Evolutionary conservation across 495 filamentous ascomycete species (phyloP).

Genomic region (Aspergillus sclerotioniger): DNA sequence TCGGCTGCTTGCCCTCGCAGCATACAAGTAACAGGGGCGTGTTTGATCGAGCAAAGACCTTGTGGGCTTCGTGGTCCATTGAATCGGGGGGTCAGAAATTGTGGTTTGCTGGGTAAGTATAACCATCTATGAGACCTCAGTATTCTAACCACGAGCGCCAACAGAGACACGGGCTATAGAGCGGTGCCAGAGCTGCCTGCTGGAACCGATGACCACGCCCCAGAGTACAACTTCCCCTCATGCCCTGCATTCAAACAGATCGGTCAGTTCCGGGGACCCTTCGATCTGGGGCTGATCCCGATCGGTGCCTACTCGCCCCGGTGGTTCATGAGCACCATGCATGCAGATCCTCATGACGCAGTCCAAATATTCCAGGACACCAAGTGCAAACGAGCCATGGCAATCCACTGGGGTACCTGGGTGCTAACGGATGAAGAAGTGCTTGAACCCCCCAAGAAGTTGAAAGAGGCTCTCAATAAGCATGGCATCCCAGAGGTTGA

Average conservation of each 20-base stretch:
- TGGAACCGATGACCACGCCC: constrained; percentile 68
- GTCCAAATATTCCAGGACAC: constrained; percentile 92
- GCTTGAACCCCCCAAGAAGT: constrained; percentile 73
- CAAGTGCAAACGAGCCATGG: constrained; percentile 77
- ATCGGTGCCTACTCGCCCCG: constrained; percentile 91
- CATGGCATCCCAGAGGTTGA: constrained; percentile 71
- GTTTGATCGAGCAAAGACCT: constrained; percentile 68
- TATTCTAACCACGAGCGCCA: constrained; percentile 11
- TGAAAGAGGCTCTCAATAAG: constrained; percentile 71
- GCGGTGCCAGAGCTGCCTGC: constrained; percentile 68
- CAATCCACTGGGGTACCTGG: constrained; percentile 95
- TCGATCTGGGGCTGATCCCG: constrained; percentile 91
- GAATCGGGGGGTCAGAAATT: constrained; percentile 58
- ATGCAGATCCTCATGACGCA: constrained; percentile 83
- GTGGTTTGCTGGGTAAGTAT: constrained; percentile 45
- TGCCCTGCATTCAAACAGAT: constrained; percentile 89
- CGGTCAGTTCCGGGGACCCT: constrained; percentile 76
- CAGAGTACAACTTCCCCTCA: constrained; percentile 66
- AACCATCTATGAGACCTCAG: constrained; percentile 2
- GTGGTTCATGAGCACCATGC: constrained; percentile 71
- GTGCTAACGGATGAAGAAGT: constrained; percentile 83
- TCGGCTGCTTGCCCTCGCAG: constrained; percentile 84
- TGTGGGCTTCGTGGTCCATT: constrained; percentile 88
- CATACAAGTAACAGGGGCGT: constrained; percentile 69
- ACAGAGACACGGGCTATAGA: constrained; percentile 75